phyloP scores from a whole-genome alignment of 2,329 filamentous ascomycete species.

The Cordyceps cateniannulata region DNA sequence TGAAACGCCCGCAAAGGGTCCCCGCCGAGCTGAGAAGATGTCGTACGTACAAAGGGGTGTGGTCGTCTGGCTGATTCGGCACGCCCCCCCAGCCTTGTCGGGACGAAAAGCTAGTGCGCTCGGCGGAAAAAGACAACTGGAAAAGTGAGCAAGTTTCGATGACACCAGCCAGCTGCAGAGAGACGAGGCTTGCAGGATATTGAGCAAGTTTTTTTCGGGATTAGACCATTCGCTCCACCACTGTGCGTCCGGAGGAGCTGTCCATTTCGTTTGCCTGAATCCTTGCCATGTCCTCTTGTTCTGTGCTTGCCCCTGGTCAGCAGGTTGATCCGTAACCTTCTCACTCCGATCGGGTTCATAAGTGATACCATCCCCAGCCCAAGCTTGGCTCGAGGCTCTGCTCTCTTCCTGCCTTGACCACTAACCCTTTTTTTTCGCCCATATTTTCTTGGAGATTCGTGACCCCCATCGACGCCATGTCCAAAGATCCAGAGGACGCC shows the following conservation, averaged over 20 bases:
- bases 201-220: slow-evolving; percentile 13
- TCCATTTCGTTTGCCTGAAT: neutral
- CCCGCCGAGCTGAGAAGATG: neutral
- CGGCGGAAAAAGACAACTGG: no score
- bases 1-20: neutral
- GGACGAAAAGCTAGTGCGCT: neutral
- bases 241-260: neutral
- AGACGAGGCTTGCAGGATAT: slow-evolving; percentile 6
- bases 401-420: neutral
- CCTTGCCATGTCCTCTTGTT: no score
- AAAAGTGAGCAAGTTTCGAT: slow-evolving; percentile 9
- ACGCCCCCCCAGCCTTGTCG: neutral
- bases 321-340: neutral
- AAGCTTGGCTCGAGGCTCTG: neutral
- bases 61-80: neutral
- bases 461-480: neutral
- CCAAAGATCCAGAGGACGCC: neutral
- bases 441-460: neutral
- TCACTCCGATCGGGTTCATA: neutral
- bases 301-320: neutral
- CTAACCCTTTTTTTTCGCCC: neutral
- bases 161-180: neutral
- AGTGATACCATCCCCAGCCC: neutral
- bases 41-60: neutral
- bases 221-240: neutral